A percentile compares a stretch with the other conserved stretches of the same genome.
Evolutionary conservation across 495 filamentous ascomycete genomes (phyloP).

Genomic region (Trichoderma erinaceum): DNA sequence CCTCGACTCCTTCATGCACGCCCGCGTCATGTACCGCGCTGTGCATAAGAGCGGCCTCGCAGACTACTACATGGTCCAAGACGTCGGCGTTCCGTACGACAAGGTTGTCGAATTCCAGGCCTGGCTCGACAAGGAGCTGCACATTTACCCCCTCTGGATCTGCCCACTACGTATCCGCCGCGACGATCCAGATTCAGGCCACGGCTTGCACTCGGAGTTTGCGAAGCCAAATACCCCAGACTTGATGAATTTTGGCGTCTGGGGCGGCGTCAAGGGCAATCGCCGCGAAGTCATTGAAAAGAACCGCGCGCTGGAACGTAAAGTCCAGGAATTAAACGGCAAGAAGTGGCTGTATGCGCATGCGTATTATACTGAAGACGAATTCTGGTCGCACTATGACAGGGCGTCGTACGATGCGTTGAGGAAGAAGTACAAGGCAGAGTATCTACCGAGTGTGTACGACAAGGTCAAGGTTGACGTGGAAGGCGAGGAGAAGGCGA

Average conservation of each 20-base stretch:
- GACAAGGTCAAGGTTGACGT: slow-evolving; percentile 47
- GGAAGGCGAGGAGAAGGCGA: slow-evolving; percentile 23
- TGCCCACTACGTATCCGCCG: slow-evolving; percentile 44
- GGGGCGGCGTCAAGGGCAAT: slow-evolving; percentile 33
- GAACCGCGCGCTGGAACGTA: slow-evolving; percentile 56
- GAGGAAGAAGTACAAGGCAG: slow-evolving; percentile 40
- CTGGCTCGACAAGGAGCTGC: slow-evolving; percentile 34
- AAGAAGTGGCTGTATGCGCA: slow-evolving; percentile 50
- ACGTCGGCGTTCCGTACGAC: slow-evolving; percentile 44
- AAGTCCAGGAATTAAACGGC: slow-evolving; percentile 53
- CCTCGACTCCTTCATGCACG: slow-evolving; percentile 51
- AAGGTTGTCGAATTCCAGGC: slow-evolving; percentile 36
- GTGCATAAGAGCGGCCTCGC: slow-evolving; percentile 45
- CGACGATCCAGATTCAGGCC: slow-evolving; percentile 28
- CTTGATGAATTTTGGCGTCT: slow-evolving; percentile 44
- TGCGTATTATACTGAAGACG: slow-evolving; percentile 48
- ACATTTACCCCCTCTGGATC: slow-evolving; percentile 51
- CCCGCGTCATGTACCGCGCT: slow-evolving; percentile 52
- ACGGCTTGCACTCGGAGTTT: slow-evolving; percentile 35
- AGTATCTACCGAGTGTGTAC: slow-evolving; percentile 43
- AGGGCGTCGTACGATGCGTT: slow-evolving; percentile 41
- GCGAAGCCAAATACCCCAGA: slow-evolving; percentile 26
- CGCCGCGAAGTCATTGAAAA: slow-evolving; percentile 32
- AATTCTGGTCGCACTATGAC: slow-evolving; percentile 49
- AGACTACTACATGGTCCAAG: slow-evolving; percentile 46